Percentiles rank a stretch among this genome's conserved stretches.
phyloP scores from a whole-genome alignment of 1,284 basidiomycete genomes.

The Malassezia cuniculi region DNA sequence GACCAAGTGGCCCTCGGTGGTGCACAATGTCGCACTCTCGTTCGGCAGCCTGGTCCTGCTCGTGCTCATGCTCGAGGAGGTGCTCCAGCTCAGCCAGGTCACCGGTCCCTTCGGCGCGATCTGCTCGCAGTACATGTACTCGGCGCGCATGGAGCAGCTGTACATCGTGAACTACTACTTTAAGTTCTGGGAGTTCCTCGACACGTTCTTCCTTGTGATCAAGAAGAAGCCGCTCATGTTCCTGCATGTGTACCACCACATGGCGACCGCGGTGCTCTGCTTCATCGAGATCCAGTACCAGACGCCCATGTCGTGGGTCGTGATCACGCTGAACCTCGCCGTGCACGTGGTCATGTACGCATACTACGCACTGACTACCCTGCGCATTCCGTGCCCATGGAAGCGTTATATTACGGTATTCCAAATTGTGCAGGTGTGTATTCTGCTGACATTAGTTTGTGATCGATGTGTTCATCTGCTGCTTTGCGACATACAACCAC shows the following conservation, averaged over 20 bases:
- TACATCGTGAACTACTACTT: slow-evolving; percentile 87
- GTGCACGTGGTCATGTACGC: slow-evolving; percentile 92
- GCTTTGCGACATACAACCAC: slow-evolving; percentile 24
- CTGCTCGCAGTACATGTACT: slow-evolving; percentile 48
- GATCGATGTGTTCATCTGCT: slow-evolving; percentile 22
- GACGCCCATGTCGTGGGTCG: slow-evolving; percentile 76
- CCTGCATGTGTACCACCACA: slow-evolving; percentile 96
- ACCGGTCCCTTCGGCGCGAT: slow-evolving; percentile 52
- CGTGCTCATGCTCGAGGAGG: slow-evolving; percentile 67
- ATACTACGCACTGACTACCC: slow-evolving; percentile 37
- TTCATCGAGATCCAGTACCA: slow-evolving; percentile 73
- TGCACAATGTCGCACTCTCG: slow-evolving; percentile 81
- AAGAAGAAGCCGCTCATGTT: slow-evolving; percentile 91
- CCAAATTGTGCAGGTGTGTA: slow-evolving; percentile 58
- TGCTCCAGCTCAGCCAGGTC: slow-evolving; percentile 23
- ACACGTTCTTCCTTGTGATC: slow-evolving; percentile 90
- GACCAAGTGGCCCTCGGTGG: slow-evolving; percentile 66
- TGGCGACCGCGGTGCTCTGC: slow-evolving; percentile 90
- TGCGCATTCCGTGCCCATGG: slow-evolving; percentile 51
- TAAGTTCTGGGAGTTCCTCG: slow-evolving; percentile 59
- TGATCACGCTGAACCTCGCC: slow-evolving; percentile 77
- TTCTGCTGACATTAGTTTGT: slow-evolving; percentile 15
- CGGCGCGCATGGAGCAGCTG: slow-evolving; percentile 22
- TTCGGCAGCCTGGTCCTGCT: slow-evolving; percentile 69
- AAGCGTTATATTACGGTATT: slow-evolving; percentile 88